Conservation (phyloP, 805 yeast genomes). For the Candida maesae region DNA sequence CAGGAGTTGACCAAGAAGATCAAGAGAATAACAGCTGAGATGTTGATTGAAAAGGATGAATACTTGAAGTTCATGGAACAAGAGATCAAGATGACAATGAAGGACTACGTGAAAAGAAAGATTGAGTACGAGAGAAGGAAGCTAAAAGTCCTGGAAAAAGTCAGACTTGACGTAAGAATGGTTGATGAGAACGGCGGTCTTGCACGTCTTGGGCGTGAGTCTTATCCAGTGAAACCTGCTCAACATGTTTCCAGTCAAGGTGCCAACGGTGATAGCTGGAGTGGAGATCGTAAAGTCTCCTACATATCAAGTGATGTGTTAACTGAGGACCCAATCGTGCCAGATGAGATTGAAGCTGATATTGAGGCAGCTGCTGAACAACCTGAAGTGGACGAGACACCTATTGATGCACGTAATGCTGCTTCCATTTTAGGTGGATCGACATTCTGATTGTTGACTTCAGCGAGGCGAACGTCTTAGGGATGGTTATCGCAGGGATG, state of each 20-base stretch:
- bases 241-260: constrained; percentile 38
- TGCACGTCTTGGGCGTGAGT: constrained; percentile 75
- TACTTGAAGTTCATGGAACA: constrained; percentile 56
- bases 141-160: constrained; percentile 66
- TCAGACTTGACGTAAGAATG: constrained; percentile 65
- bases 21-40: constrained; percentile 78
- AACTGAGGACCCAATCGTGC: constrained; percentile 10
- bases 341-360: constrained; percentile 6
- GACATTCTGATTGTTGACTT: constrained; percentile 47
- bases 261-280: constrained; percentile 53
- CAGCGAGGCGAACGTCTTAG: no score
- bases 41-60: constrained; percentile 67
- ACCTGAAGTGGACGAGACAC: constrained; percentile 32
- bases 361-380: constrained; percentile 19
- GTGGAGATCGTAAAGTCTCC: constrained; percentile 45
- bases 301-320: constrained; percentile 27
- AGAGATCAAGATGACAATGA: constrained; percentile 51
- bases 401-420: constrained; percentile 78
- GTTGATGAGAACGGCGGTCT: constrained; percentile 80
- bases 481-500: no score
- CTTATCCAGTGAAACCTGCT: constrained; percentile 35
- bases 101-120: constrained; percentile 58
- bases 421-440: constrained; percentile 78
- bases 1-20: constrained; percentile 74
- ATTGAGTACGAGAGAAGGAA: constrained; percentile 86